Evolutionary conservation across 148 eudicot genomes (phyloP).

Genomic region (Suaeda aralocaspica): DNA sequence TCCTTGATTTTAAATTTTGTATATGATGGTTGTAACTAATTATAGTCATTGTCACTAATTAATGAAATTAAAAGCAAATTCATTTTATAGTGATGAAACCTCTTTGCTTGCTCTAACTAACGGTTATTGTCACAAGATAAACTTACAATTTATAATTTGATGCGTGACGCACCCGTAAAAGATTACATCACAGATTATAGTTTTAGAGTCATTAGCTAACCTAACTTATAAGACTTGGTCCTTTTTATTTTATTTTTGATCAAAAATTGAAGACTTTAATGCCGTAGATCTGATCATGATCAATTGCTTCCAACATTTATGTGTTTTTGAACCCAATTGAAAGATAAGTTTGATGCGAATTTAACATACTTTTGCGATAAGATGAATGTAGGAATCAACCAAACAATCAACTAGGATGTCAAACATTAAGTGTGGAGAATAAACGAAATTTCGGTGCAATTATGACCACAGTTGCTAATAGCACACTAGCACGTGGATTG

Average conservation of each 20-base stretch:
- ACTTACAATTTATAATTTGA: not conserved
- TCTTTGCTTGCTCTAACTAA: not conserved
- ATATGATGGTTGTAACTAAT: not conserved
- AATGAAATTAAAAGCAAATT: not conserved
- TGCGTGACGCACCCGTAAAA: slow-evolving; percentile 14
- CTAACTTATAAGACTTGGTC: slow-evolving; percentile 2
- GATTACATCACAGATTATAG: not conserved
- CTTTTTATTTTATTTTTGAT: too few relatives aligned
- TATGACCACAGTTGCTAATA: too few relatives aligned
- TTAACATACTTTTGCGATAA: too few relatives aligned
- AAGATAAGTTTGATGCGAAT: not conserved
- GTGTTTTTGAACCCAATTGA: not conserved
- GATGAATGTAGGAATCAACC: too few relatives aligned
- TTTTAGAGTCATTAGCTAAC: not conserved
- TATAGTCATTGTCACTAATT: slow-evolving; percentile 9
- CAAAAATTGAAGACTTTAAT: too few relatives aligned
- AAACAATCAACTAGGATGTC: too few relatives aligned
- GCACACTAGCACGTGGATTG: too few relatives aligned
- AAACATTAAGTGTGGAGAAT: too few relatives aligned
- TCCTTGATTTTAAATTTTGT: not conserved
- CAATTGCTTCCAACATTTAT: not conserved
- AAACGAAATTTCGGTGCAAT: too few relatives aligned
- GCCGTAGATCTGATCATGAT: not conserved
- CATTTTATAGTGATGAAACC: not conserved
- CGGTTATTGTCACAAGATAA: not conserved